phyloP scores from a whole-genome alignment of 192 early-diverging fungal species.

The Phlyctochytrium arcticum region DNA sequence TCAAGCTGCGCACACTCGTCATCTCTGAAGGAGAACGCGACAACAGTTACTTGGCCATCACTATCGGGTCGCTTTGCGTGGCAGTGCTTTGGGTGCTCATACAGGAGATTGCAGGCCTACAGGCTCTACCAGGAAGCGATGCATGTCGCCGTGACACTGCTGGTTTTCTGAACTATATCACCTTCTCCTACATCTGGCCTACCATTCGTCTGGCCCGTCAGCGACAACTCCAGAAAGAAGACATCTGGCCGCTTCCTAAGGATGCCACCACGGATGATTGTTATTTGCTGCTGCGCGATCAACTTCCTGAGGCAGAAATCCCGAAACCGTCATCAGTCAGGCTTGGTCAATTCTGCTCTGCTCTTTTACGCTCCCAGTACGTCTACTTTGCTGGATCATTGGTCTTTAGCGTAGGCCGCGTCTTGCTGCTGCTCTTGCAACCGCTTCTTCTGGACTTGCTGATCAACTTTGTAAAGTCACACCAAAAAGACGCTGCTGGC shows the following conservation, averaged over 20 bases:
- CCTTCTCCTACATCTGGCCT: not conserved
- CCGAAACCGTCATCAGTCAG: no score
- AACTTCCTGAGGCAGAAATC: no score
- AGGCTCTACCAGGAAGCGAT: not conserved
- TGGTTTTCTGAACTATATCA: not conserved
- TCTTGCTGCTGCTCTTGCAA: constrained; percentile 1
- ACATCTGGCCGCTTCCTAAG: no score
- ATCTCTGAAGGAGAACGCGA: not conserved
- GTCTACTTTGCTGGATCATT: no score
- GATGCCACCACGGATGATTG: no score
- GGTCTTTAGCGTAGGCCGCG: no score
- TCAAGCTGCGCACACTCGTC: not conserved
- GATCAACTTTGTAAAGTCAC: not conserved
- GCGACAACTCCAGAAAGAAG: not conserved
- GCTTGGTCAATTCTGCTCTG: no score
- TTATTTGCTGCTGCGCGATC: no score
- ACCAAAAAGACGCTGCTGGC: not conserved
- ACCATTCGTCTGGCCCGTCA: not conserved
- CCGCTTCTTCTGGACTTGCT: constrained; percentile 4
- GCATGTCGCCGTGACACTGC: not conserved
- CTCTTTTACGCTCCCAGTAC: no score
- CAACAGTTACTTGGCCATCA: not conserved
- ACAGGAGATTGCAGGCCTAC: not conserved
- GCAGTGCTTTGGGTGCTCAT: constrained; percentile 2
- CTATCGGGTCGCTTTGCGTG: not conserved